Evolutionary conservation across 768 basidiomycete species (phyloP).

Genomic region (Rhodotorula graminis): DNA sequence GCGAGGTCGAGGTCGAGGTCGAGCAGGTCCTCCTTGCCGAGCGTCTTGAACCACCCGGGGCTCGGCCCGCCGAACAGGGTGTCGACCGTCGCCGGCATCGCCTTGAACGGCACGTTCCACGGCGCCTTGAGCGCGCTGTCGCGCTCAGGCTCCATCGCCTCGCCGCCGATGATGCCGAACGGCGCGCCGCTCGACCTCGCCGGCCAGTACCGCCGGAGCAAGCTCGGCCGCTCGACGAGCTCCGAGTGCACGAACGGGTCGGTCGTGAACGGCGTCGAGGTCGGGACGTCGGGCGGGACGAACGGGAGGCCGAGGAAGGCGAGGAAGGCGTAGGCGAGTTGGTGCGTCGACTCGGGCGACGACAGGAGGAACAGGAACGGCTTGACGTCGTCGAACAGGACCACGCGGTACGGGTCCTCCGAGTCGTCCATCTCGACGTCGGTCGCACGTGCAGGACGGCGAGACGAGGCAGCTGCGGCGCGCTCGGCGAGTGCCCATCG

Average conservation of each 20-base stretch:
- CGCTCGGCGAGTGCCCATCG: slow-evolving; percentile 45
- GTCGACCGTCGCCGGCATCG: slow-evolving; percentile 41
- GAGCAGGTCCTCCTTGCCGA: slow-evolving; percentile 35
- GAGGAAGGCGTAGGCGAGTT: slow-evolving; percentile 48
- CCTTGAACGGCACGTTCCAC: slow-evolving; percentile 43
- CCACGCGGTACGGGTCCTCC: slow-evolving; percentile 48
- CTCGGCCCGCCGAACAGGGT: slow-evolving; percentile 34
- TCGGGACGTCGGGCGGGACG: slow-evolving; percentile 45
- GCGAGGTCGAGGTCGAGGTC: slow-evolving; percentile 37
- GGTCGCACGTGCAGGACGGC: slow-evolving; percentile 41
- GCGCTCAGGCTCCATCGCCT: slow-evolving; percentile 46
- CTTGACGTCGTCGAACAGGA: slow-evolving; percentile 49
- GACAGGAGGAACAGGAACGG: slow-evolving; percentile 47
- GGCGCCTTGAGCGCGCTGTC: slow-evolving; percentile 37
- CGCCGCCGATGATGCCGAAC: slow-evolving; percentile 45
- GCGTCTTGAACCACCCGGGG: slow-evolving; percentile 40
- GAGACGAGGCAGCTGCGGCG: slow-evolving; percentile 19
- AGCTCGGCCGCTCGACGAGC: slow-evolving; percentile 19
- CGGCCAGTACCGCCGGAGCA: slow-evolving; percentile 39
- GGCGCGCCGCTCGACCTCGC: neutral
- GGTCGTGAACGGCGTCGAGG: slow-evolving; percentile 43
- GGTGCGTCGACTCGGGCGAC: slow-evolving; percentile 42
- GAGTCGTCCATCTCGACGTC: slow-evolving; percentile 45
- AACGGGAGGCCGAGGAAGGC: slow-evolving; percentile 48
- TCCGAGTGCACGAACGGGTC: slow-evolving; percentile 46